These are phyloP conservation scores for Spergularia bocconei DNA, from an alignment of 148 eudicot genomes.

Conservation along the genomic window DNA sequence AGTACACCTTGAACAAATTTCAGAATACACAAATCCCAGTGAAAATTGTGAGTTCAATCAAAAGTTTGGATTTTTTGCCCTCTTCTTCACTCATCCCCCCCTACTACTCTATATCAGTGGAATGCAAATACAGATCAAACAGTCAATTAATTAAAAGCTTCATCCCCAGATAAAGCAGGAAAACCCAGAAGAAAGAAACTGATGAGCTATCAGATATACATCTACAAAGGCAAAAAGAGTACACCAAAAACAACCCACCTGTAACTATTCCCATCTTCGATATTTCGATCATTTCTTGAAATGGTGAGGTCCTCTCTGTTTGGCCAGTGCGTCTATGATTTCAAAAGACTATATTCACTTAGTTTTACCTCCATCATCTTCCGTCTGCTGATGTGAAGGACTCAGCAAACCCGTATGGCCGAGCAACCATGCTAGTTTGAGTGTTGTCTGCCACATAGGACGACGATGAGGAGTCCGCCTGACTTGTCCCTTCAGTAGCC, in stretches of 20 bases:
- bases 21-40: slow-evolving; percentile 5
- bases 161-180: slow-evolving; percentile 14
- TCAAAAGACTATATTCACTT: not conserved
- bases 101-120: slow-evolving; percentile 1
- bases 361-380: slow-evolving; percentile 39
- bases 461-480: slow-evolving; percentile 59
- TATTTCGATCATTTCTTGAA: too few species aligned
- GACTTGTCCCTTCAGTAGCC: slow-evolving; percentile 70
- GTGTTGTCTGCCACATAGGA: slow-evolving; percentile 77
- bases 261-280: not conserved
- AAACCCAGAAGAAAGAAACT: not conserved
- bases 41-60: slow-evolving; percentile 11
- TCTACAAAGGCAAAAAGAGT: slow-evolving; percentile 1
- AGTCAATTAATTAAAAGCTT: slow-evolving; percentile 15
- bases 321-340: not conserved
- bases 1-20: not conserved
- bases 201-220: slow-evolving; percentile 22
- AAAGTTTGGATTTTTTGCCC: not conserved
- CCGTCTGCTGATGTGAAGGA: slow-evolving; percentile 88
- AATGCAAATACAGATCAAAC: slow-evolving; percentile 1
- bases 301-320: not conserved
- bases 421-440: slow-evolving; percentile 74
- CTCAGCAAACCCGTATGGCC: slow-evolving; percentile 88
- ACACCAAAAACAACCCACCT: slow-evolving; percentile 8
- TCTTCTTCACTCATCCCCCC: not conserved